Conservation (phyloP, 257 asterid genomes). For the Nyctanthes arbortristis region DNA sequence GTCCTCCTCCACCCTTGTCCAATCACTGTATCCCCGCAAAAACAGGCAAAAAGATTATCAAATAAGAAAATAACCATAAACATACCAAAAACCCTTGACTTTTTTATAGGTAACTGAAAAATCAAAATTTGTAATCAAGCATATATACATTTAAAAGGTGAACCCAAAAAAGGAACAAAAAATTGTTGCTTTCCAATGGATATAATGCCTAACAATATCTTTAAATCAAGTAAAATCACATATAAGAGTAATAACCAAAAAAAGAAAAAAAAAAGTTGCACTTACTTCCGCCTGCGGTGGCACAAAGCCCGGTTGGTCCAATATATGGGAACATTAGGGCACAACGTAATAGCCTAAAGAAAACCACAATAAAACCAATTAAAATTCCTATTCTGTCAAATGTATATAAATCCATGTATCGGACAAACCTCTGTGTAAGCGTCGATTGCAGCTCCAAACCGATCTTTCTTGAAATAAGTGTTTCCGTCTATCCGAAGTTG, state of each 20-base stretch:
- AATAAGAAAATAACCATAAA: slow-evolving; percentile 9
- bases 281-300: slow-evolving; percentile 78
- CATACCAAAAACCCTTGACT: neutral
- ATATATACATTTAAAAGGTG: neutral
- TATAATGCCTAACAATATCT: neutral
- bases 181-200: neutral
- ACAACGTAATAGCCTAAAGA: slow-evolving; percentile 77
- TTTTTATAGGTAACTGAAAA: neutral
- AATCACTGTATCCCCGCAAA: slow-evolving; percentile 53
- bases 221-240: slow-evolving; percentile 1
- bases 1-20: slow-evolving; percentile 80
- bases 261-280: slow-evolving; percentile 23
- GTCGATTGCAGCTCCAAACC: slow-evolving; percentile 86
- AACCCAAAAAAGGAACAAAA: neutral
- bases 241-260: slow-evolving; percentile 1
- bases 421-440: slow-evolving; percentile 83
- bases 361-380: slow-evolving; percentile 5
- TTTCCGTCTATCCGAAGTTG: slow-evolving; percentile 73
- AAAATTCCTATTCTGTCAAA: neutral
- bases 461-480: slow-evolving; percentile 57
- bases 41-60: neutral
- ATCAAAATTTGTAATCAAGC: neutral
- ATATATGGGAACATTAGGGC: slow-evolving; percentile 88
- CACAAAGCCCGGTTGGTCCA: slow-evolving; percentile 97
- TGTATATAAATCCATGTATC: neutral